Base-by-base conservation (phyloP, 192 early-diverging fungal genomes). In the Chytriomyces sp. region DNA sequence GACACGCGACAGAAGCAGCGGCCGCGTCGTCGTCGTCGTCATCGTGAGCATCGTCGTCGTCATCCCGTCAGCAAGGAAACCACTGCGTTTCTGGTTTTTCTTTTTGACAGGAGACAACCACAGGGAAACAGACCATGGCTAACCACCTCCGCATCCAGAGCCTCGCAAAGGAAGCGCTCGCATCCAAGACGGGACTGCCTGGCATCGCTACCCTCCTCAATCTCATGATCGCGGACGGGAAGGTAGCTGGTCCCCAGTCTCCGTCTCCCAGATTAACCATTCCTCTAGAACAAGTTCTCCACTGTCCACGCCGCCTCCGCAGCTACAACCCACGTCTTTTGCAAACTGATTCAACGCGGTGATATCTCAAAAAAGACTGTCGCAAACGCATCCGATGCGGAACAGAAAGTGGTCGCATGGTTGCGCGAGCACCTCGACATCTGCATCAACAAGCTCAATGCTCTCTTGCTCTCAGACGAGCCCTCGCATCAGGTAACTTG, bases 371-470 rank as follows among this genome's bases (percentile, higher is more conserved):
- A 41, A 5, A 64, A 80, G 14, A 61, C 33, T 30, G 63, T 56
- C 26, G 61, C 66, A 19, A 58, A 55, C 8, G 65, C 72, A 30
- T 76, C 82, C 14, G 77, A 84, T 8, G 59, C 84, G n/a, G 79
- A 80, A 65, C 77, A 76, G 10, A 86, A 91, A 34, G 86, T 95
- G 32, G 80, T 82, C 1, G 70, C 81, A 3, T 95, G 93, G 94
- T 81, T 95, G 17, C 84, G 90, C 3, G 88, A 89, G 31, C 90
- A 94, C 58, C 92, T 93, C 75, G 74, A 84, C 31, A 72, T 84
- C n/a, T 98, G 87, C 72, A 37, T 85, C 5, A 85, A 84, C 31
- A 76, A 76, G 32, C 78, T 93, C 25, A 81, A 76, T 31, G 40
- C 62, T 0, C 75, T 89, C 34, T 72, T 96, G 2, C 58, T 78